These are phyloP conservation scores for Nannizziopsis arthrosporioides DNA, from an alignment of 2,329 filamentous ascomycete species.

Conservation along the genomic window DNA sequence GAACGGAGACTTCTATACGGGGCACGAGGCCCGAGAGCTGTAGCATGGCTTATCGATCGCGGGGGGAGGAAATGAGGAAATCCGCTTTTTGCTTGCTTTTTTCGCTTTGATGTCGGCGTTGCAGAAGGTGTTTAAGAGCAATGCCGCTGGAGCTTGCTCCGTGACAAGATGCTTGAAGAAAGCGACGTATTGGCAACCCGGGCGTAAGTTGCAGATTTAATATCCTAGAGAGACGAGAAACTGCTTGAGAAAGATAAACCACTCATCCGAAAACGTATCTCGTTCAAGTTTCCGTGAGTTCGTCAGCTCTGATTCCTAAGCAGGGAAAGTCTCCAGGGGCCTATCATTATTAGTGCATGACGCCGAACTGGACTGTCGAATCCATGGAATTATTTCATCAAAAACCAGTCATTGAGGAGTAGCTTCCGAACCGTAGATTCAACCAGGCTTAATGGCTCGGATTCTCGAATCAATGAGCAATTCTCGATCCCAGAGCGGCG, in stretches of 20 bases:
- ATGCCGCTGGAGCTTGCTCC: no score
- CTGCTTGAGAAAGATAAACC: no score
- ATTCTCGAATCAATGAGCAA: neutral
- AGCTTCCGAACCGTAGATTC: neutral
- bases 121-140: neutral
- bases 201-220: no score
- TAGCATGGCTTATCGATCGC: conserved; percentile 14
- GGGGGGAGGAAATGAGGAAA: neutral
- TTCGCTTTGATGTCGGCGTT: neutral
- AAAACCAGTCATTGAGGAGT: neutral
- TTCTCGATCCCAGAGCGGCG: no score
- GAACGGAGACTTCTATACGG: conserved; percentile 12
- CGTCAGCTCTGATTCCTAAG: no score
- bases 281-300: no score
- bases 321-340: no score
- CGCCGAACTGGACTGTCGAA: neutral
- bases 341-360: neutral
- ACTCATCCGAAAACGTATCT: no score
- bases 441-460: neutral
- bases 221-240: no score
- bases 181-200: no score
- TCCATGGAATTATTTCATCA: neutral
- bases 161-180: no score
- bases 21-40: conserved; percentile 13
- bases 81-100: no score